Base-by-base conservation (phyloP, 768 basidiomycete species). In the Gelatoporia subvermispora region DNA sequence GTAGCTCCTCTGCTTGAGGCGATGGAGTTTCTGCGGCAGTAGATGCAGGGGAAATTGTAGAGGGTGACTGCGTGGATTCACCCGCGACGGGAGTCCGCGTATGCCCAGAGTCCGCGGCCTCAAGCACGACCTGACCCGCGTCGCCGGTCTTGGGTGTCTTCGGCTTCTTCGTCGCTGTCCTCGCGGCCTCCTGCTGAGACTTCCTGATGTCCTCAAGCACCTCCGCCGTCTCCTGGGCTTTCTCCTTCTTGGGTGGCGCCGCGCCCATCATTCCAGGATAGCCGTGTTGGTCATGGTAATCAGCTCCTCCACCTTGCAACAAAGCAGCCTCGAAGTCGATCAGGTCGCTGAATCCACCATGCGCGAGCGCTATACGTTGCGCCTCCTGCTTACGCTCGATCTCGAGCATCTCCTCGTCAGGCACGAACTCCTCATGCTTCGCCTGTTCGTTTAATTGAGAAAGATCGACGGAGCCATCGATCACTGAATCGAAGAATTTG, bases 401-500 rank as follows among this genome's bases (percentile, higher is more conserved):
- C 57, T 78, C 76, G n/a, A 71, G 57, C 50, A 75, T 73, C 52
- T 66, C 66, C 50, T 62, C 60, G 40, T 68, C 67, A 2, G 64
- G 66, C 9, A 67, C 66, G 52, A 65, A 71, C 54, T 75, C 72
- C 48, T 78, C 75, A 13, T 60, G 50, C 42, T 65, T 64, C 35
- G 72, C 65, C 56, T 67, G 22, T 55, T 60, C 68, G 52, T 72
- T 72, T 50, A 68, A 51, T 17, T 62, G 61, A 15, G 67, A 65
- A 45, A 87, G 72, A 55, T 85, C 78, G 2, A 71, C 79, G 3
- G 82, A 78, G 45, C 86, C 87, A 50, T 86, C 82, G 16, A 86
- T 59, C 31, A 89, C 71, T 0, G 82, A 79, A 55, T 79, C 82
- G 63, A 86, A 84, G 70, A 85, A 88, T 57, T 82, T 80, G 51